Evolutionary conservation across 2,329 filamentous ascomycete species (phyloP).

Genomic region (Fusarium tricinctum): DNA sequence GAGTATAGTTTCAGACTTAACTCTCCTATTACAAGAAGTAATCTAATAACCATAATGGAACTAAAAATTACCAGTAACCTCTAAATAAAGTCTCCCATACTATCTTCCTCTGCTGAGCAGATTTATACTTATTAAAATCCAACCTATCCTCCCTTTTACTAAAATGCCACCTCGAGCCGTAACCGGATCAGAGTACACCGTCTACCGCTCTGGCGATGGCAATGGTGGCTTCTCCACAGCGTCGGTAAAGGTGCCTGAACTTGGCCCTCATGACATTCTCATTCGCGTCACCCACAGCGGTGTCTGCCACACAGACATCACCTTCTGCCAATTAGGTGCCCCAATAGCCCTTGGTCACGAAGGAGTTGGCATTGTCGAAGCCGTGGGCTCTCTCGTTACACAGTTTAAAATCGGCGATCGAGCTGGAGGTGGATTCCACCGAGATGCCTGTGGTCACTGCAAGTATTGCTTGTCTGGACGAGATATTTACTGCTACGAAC

Average conservation of each 20-base stretch:
- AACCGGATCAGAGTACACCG: not conserved
- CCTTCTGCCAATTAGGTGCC: slow-evolving; percentile 3
- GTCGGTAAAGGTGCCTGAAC: not conserved
- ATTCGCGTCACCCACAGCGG: slow-evolving; percentile 17
- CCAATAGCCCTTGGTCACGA: slow-evolving; percentile 16
- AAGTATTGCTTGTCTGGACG: slow-evolving; percentile 8
- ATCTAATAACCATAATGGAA: too few species aligned
- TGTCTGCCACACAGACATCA: slow-evolving; percentile 16
- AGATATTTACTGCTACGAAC: slow-evolving; percentile 17
- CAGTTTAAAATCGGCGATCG: slow-evolving; percentile 16
- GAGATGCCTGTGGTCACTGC: slow-evolving; percentile 11
- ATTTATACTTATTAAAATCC: too few species aligned
- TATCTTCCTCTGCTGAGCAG: too few species aligned
- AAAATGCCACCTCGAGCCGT: not conserved
- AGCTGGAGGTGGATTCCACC: slow-evolving; percentile 17
- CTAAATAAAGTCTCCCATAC: too few species aligned
- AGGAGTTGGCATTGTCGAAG: slow-evolving; percentile 3
- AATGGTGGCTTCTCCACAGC: not conserved
- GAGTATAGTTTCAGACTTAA: too few species aligned
- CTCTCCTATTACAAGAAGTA: too few species aligned
- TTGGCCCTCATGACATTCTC: slow-evolving; percentile 8
- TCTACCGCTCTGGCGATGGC: slow-evolving; percentile 9
- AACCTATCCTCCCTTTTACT: too few species aligned
- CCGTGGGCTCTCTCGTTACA: slow-evolving; percentile 5
- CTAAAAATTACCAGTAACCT: too few species aligned